These are phyloP conservation scores for Arthroderma uncinatum DNA, from an alignment of 2,329 filamentous ascomycete genomes.

Conservation along the genomic window DNA sequence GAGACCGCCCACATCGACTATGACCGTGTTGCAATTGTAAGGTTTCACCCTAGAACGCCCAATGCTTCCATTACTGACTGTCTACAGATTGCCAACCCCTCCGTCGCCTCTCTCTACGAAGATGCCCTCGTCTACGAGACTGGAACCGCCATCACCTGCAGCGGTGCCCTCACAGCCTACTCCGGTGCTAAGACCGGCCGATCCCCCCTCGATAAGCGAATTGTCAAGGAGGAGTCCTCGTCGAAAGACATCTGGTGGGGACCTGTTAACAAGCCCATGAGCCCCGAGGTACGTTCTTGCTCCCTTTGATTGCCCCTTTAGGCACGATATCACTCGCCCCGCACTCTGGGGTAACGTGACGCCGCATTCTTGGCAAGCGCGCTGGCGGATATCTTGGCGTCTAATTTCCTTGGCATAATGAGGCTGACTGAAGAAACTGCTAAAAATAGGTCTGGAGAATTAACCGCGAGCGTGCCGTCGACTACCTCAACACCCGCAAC, in stretches of 20 bases:
- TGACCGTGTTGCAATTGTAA: slow-evolving; percentile 91
- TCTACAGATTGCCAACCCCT: slow-evolving; percentile 68
- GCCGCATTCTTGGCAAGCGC: neutral
- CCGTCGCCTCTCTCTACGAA: slow-evolving; percentile 92
- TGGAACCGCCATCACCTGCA: slow-evolving; percentile 91
- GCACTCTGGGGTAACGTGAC: neutral
- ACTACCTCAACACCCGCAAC: slow-evolving; percentile 98
- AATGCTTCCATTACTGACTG: neutral
- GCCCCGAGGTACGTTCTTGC: slow-evolving; percentile 65
- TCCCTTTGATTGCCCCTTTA: neutral
- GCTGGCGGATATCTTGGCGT: neutral
- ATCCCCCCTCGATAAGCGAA: slow-evolving; percentile 92
- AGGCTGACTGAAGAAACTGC: neutral
- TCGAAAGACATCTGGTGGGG: slow-evolving; percentile 97
- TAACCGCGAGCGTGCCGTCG: slow-evolving; percentile 95
- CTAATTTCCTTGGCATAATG: slow-evolving; percentile 10
- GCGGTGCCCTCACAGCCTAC: slow-evolving; percentile 90
- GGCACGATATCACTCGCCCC: neutral
- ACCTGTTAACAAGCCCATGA: slow-evolving; percentile 98
- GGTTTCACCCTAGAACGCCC: slow-evolving; percentile 22
- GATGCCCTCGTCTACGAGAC: slow-evolving; percentile 98
- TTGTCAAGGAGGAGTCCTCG: slow-evolving; percentile 82
- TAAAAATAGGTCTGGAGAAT: slow-evolving; percentile 86
- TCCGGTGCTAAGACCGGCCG: slow-evolving; percentile 96
- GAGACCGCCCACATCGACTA: slow-evolving; percentile 99